These are phyloP conservation scores for Zymoseptoria pseudotritici DNA, from an alignment of 2,329 filamentous ascomycete genomes.

Conservation along the genomic window DNA sequence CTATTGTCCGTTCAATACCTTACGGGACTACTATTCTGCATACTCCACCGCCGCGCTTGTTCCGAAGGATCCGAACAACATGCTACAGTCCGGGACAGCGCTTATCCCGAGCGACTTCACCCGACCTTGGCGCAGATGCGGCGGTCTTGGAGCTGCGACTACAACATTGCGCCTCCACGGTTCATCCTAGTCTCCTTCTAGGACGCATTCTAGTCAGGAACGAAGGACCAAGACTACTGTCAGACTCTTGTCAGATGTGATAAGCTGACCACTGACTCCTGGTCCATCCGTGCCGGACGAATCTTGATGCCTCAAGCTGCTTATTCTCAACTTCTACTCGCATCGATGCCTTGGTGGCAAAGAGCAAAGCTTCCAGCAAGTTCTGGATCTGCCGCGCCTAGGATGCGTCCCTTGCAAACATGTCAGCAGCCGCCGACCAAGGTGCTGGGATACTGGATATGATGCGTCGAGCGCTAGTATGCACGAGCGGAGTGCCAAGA, in stretches of 20 bases:
- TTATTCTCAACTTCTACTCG: no score
- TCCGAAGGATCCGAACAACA: background rate
- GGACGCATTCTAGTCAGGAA: background rate
- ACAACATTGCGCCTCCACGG: background rate
- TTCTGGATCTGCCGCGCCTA: no score
- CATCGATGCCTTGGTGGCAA: no score
- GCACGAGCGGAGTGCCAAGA: background rate
- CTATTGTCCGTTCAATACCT: background rate
- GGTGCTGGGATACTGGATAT: background rate
- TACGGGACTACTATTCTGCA: background rate
- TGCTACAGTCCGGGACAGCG: background rate
- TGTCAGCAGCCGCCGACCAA: no score
- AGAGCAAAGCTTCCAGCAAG: no score
- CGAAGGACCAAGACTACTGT: background rate
- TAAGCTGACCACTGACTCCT: background rate
- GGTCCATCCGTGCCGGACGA: background rate
- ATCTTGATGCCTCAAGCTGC: no score
- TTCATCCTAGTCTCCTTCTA: background rate
- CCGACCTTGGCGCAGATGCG: background rate
- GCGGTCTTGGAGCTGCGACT: background rate
- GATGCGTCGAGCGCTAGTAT: background rate
- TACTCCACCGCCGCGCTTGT: background rate
- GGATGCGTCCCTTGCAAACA: no score
- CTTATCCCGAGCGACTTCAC: background rate
- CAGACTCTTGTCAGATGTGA: background rate